Evolutionary conservation across 1,284 basidiomycete genomes (phyloP), one percentile per base, ranked within the genome.

Genomic region (Rhodotorula sp.): DNA sequence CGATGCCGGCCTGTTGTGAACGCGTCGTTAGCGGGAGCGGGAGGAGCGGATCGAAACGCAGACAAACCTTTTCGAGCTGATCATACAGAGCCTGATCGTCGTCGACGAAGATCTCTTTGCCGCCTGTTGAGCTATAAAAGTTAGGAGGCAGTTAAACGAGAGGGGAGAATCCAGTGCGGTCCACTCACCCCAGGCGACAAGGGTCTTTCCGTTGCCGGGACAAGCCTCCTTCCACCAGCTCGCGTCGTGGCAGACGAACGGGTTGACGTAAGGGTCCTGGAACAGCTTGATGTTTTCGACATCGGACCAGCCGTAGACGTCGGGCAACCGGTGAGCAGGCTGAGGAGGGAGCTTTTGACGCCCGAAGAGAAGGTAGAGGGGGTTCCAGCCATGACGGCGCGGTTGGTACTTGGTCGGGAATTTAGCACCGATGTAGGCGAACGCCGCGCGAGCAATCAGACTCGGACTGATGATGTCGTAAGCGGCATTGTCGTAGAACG

Each of bases 351-450:
- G 10, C 23, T n/a, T 21, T 21, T 61, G 58, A 18, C 54, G 62
- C 26, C 61, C 51, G 34, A 58, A 7, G 16, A 56, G 3, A 47
- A 66, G 51, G 59, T 54, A 46, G 15, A 71, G 29, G 3, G 71
- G 71, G 63, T 69, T 69, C 26, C 48, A 58, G 34, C 56, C 39
- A 6, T 56, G 56, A 26, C 26, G 46, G 56, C 31, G 31, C 60
- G 58, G 43, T 23, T 47, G 59, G 54, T 67, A 46, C 23, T 46
- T 46, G 16, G 8, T 34, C 31, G 65, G 66, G 31, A 67, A 47
- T 3, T 48, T 20, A 5, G 64, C 59, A 56, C 71, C 74, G 51
- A 76, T 58, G 67, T 76, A 76, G 58, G 67, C 67, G n/a, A 69
- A 68, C 4, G 67, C 74, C 23, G 65, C 69, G 49, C 71, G 67